Evolutionary conservation across 208 protist species (phyloP).

Genomic region (Crithidia brevicula): DNA sequence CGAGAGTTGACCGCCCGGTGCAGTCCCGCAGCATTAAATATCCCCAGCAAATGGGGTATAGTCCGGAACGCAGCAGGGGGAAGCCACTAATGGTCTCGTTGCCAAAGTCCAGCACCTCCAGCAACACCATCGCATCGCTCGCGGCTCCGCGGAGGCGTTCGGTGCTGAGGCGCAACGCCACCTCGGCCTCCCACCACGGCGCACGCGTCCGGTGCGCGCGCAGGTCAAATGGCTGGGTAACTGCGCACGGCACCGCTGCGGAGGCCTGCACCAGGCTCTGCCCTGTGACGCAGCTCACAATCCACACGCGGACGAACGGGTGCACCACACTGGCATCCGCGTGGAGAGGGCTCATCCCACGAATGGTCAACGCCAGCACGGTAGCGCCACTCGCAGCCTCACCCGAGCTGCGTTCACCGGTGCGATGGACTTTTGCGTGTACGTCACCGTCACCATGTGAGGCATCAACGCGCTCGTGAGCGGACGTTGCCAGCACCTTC

Average conservation of each 20-base stretch:
- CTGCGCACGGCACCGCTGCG: constrained; percentile 38
- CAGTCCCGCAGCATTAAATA: constrained; percentile 73
- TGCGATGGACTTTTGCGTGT: too few relatives aligned
- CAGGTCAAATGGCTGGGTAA: constrained; percentile 84
- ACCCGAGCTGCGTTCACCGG: too few relatives aligned
- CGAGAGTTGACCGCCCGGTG: constrained; percentile 42
- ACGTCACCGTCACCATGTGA: neutral
- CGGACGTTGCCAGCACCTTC: neutral
- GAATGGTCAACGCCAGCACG: constrained; percentile 53
- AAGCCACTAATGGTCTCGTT: constrained; percentile 70
- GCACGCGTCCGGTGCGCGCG: constrained; percentile 54
- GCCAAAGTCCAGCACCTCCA: constrained; percentile 84
- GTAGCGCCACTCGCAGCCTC: too few relatives aligned
- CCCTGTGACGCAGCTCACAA: constrained; percentile 69
- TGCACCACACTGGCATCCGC: constrained; percentile 70
- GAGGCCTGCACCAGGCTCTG: constrained; percentile 40
- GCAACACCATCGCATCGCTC: constrained; percentile 56
- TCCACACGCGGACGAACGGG: constrained; percentile 85
- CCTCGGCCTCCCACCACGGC: constrained; percentile 76
- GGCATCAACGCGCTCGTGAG: neutral
- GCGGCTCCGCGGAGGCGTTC: constrained; percentile 16
- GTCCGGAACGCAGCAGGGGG: constrained; percentile 38
- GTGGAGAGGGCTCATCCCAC: constrained; percentile 76
- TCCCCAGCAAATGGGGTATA: constrained; percentile 86
- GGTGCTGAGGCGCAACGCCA: constrained; percentile 44